Evolutionary conservation across 73 alveolate genomes (phyloP).

Genomic region (Paramecium sonneborni): DNA sequence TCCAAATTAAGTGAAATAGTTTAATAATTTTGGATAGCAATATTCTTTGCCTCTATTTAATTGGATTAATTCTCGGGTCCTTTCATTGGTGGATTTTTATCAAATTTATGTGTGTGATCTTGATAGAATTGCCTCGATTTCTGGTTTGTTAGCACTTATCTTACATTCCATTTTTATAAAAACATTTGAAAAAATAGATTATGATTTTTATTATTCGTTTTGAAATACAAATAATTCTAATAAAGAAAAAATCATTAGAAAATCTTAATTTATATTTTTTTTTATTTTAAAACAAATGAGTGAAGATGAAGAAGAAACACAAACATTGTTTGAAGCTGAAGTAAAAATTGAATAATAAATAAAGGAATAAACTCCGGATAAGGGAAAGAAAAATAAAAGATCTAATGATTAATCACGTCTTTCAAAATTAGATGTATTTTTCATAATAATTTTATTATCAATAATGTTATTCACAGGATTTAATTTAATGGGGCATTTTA

Average conservation of each 20-base stretch:
- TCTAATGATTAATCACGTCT: background rate
- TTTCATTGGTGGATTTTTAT: slow-evolving; percentile 4
- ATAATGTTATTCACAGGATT: slow-evolving; percentile 5
- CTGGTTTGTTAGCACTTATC: background rate
- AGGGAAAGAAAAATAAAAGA: background rate
- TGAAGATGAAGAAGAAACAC: no score
- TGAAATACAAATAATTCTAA: background rate
- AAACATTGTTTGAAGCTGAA: no score
- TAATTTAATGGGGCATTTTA: background rate
- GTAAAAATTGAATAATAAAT: no score
- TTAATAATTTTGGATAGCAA: background rate
- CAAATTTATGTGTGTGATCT: background rate
- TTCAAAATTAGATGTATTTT: slow-evolving; percentile 4
- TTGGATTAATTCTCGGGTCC: slow-evolving; percentile 45
- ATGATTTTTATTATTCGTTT: background rate
- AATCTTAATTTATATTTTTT: no score
- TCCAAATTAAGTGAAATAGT: background rate
- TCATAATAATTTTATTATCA: background rate
- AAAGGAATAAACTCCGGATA: background rate
- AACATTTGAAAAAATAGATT: background rate
- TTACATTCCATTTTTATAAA: background rate
- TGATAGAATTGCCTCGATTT: background rate
- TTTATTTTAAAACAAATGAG: no score
- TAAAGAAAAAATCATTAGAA: background rate
- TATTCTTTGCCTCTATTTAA: background rate